Conservation (phyloP, 2,329 filamentous ascomycete genomes). For the Laburnicola sp. region DNA sequence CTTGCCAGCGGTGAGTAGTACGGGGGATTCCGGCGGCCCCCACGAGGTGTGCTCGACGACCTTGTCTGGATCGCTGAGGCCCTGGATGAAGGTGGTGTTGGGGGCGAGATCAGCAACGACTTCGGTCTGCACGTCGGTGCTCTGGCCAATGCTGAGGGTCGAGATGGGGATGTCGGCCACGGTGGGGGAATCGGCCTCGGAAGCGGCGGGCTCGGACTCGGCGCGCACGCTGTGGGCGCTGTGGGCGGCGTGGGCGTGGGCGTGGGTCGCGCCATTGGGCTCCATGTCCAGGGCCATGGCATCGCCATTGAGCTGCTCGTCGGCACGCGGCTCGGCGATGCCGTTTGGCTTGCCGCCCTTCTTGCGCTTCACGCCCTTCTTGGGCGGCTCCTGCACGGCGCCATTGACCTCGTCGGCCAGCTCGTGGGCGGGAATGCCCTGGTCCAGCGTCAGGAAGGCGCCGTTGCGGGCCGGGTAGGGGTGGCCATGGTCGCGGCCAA, state of each 20-base stretch:
- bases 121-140: conserved; percentile 44
- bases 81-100: conserved; percentile 34
- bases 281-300: conserved; percentile 55
- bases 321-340: conserved; percentile 33
- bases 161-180: conserved; percentile 45
- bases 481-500: conserved; percentile 45
- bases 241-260: conserved; percentile 9
- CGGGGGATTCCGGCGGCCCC: conserved; percentile 35
- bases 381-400: conserved; percentile 36
- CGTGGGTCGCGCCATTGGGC: conserved; percentile 35
- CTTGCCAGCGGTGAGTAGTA: conserved; percentile 41
- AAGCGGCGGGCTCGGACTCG: conserved; percentile 42
- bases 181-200: conserved; percentile 44
- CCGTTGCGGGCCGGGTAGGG: conserved; percentile 45
- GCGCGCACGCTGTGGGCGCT: conserved; percentile 31
- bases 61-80: conserved; percentile 26
- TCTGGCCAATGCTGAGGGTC: conserved; percentile 45
- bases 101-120: conserved; percentile 36
- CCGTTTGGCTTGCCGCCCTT: conserved; percentile 39
- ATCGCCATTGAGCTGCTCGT: conserved; percentile 49
- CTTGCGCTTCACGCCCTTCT: conserved; percentile 41
- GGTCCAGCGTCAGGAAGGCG: conserved; percentile 40
- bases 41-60: conserved; percentile 42
- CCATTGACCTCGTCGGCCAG: conserved; percentile 39
- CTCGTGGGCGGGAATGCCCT: conserved; percentile 40